Base-by-base conservation (phyloP, 2,329 filamentous ascomycete species). In the Fusarium nurragi region DNA sequence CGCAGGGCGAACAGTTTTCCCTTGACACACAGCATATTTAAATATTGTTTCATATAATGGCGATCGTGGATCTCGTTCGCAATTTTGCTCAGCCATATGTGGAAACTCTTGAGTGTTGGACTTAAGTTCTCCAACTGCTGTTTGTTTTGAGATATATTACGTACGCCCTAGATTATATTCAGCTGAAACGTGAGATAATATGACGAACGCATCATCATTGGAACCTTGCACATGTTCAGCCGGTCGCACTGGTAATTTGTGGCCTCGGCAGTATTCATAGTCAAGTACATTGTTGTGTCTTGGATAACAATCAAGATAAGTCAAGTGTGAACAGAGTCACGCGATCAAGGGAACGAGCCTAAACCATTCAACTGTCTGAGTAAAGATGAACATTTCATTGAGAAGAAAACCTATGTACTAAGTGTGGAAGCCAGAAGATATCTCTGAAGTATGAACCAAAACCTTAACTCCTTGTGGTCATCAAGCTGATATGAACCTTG, bases 401-500 rank as follows among this genome's bases (percentile, higher is more conserved):
- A 69, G 52, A 65, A 67, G 36, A 34, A 44, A 38, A 60, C 65
- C 50, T 65, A 69, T 69, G 49, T 69, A 71, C 65, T 34, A 47
- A 38, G 16, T 34, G 10, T n/a, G 46, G 54, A 62, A 55, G 52
- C 50, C 43, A 45, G 56, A 54, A 51, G 46, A 19, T 54, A 39
- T 18, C 39, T 51, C 45, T 55, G 38, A 36, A 22, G 18, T 49
- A 57, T 57, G 47, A 37, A 54, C 54, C 45, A 60, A 58, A 53
- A 28, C 60, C 53, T 48, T 28, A 46, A 62, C 50, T 56, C 48
- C 65, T 23, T 25, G 16, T 46, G 37, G n/a, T 30, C 30, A 49
- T 47, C 49, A 32, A 38, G 14, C 36, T 47, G 32, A 47, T 37
- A 21, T 26, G 36, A 40, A 49, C 38, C 36, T 46, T 52, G 48